A percentile compares a stretch with the other conserved stretches of the same genome.
Evolutionary conservation across 2,329 filamentous ascomycete genomes (phyloP).

Genomic region (Ophiocordyceps camponoti-rufipedis): DNA sequence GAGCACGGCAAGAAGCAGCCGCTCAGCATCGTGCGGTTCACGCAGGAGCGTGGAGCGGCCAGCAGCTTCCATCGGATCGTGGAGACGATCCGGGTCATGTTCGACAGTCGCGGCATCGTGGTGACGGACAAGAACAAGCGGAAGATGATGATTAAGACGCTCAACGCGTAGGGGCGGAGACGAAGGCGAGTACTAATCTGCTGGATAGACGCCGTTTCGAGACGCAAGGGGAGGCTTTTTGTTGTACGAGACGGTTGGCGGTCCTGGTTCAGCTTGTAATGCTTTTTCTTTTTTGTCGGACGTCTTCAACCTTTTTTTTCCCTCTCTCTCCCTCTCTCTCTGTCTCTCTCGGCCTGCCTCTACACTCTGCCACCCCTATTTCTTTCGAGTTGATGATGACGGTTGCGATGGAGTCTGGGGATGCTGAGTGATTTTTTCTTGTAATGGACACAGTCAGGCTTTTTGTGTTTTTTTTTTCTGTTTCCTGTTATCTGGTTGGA

Average conservation of each 20-base stretch:
- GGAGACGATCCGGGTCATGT: constrained; percentile 53
- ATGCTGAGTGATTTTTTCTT: neutral
- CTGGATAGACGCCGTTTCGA: neutral
- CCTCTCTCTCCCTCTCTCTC: neutral
- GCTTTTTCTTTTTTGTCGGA: neutral
- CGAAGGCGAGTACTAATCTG: neutral
- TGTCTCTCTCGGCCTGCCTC: neutral
- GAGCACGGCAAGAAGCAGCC: constrained; percentile 64
- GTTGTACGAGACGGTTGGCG: neutral
- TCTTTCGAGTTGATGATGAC: neutral
- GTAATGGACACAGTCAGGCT: neutral
- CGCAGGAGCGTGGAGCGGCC: constrained; percentile 79
- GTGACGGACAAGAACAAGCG: constrained; percentile 48
- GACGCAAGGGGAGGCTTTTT: neutral
- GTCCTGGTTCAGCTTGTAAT: neutral
- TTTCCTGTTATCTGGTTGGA: neutral
- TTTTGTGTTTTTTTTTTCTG: neutral
- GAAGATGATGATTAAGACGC: constrained; percentile 57
- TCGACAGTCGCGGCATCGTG: constrained; percentile 46
- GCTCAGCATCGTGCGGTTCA: constrained; percentile 68
- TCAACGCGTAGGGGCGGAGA: constrained; percentile 10
- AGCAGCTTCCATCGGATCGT: constrained; percentile 76
- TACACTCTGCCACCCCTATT: neutral
- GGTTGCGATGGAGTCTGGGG: neutral
- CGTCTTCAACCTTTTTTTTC: too few species aligned